A percentile compares a stretch with the other conserved stretches of the same genome.
These are phyloP conservation scores for Pontederia crassipes DNA, from an alignment of 176 grass and related monocot species.

Conservation along the genomic window DNA sequence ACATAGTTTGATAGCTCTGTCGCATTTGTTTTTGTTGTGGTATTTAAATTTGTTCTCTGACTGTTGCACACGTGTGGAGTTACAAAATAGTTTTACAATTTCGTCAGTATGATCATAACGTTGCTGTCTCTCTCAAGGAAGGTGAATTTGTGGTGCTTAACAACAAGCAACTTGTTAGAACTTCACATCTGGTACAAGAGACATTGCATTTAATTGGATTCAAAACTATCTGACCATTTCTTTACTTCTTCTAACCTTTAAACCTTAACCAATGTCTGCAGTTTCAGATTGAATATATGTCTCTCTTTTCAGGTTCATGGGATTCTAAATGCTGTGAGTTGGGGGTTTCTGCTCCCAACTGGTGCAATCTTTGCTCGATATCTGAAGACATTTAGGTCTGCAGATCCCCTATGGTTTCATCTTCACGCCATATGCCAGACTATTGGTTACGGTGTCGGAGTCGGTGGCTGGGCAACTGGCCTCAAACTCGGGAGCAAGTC, in stretches of 20 bases:
- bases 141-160: too few relatives aligned
- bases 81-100: too few relatives aligned
- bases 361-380: slow-evolving; percentile 15
- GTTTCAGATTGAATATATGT: background rate
- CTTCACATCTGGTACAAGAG: too few relatives aligned
- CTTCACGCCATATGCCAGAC: slow-evolving; percentile 5
- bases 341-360: slow-evolving; percentile 11
- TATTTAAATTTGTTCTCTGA: too few relatives aligned
- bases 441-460: slow-evolving; percentile 1
- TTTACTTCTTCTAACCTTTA: background rate
- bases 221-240: too few relatives aligned
- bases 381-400: slow-evolving; percentile 8
- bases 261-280: background rate
- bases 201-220: too few relatives aligned
- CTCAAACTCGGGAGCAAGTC: slow-evolving; percentile 8
- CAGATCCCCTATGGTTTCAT: slow-evolving; percentile 16
- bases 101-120: too few relatives aligned
- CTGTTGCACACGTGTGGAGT: too few relatives aligned
- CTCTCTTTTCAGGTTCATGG: slow-evolving; percentile 1
- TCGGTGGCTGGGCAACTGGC: slow-evolving; percentile 6
- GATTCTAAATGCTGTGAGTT: slow-evolving; percentile 12
- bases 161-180: too few relatives aligned
- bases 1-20: too few relatives aligned
- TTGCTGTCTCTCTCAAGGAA: too few relatives aligned
- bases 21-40: too few relatives aligned